Base-by-base conservation (phyloP, 2,329 filamentous ascomycete species). In the Byssothecium circinans region DNA sequence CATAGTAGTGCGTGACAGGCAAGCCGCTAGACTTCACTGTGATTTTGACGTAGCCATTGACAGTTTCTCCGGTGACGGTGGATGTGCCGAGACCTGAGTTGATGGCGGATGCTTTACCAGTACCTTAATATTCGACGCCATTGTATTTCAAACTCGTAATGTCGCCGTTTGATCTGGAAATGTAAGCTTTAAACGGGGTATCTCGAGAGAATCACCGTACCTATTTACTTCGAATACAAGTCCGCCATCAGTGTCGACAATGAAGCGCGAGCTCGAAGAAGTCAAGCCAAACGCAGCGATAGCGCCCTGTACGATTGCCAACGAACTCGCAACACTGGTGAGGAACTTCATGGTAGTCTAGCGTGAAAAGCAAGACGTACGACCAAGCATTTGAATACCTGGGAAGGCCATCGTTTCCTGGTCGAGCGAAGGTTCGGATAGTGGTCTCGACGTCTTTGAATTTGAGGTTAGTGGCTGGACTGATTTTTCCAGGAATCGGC, bases 1-100 rank as follows among this genome's bases (percentile, higher is more conserved):
- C 50, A 20, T 51, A 59, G 40, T 61, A 61, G 8, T 61, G 58
- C 4, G 57, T 61, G 11, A 60, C 49, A 15, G 58, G 58, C 15
- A 17, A 20, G 1, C 32, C 39, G n/a, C 40, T 48, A 6, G 58
- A 45, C 35, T 60, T 57, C 19, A 52, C 50, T 5, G 55, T 61
- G 32, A 61, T 60, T 37, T 61, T 60, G 46, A 61, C 52, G 29
- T 56, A 58, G 20, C 55, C 57, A 43, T 54, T 54, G 20, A 61
- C 41, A 8, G 42, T 58, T 33, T 62, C 64, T 3, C 67, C 58
- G 4, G 49, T 58, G 15, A 58, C 57, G 1, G 47, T 52, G 7
- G 58, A 61, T 8, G 53, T 48, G 1, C 58, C 57, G 5, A 61
- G 52, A 4, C 58, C 58, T 2, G 57, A 61, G 43, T 60, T 60